Evolutionary conservation across 306 rosid genomes (phyloP).

Genomic region (Medicago truncatula): MtrunA17r5.0-ANR NC_053046.1:34412501-34413000

Average conservation of each 20-base stretch:
- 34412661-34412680: slow-evolving; percentile 49
- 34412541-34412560: not conserved
- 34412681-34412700: slow-evolving; percentile 50
- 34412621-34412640: slow-evolving; percentile 49
- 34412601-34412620: not conserved
- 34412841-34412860: slow-evolving; percentile 67
- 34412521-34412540: too few species aligned
- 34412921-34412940: not conserved
- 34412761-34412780: not conserved
- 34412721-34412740: slow-evolving; percentile 55
- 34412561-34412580: not conserved
- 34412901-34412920: not conserved
- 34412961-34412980: not conserved
- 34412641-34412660: slow-evolving; percentile 43
- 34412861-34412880: slow-evolving; percentile 56
- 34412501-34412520: too few species aligned
- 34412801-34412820: not conserved
- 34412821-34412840: slow-evolving; percentile 71
- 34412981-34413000: not conserved
- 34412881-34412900: slow-evolving; percentile 53
- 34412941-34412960: not conserved
- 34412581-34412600: not conserved
- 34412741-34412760: slow-evolving; percentile 37
- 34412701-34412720: slow-evolving; percentile 57
- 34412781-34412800: not conserved